A percentile compares a stretch with the other conserved stretches of the same genome.
Conservation (phyloP, 1,284 basidiomycete genomes). For the Pisolithus thermaeus region DNA sequence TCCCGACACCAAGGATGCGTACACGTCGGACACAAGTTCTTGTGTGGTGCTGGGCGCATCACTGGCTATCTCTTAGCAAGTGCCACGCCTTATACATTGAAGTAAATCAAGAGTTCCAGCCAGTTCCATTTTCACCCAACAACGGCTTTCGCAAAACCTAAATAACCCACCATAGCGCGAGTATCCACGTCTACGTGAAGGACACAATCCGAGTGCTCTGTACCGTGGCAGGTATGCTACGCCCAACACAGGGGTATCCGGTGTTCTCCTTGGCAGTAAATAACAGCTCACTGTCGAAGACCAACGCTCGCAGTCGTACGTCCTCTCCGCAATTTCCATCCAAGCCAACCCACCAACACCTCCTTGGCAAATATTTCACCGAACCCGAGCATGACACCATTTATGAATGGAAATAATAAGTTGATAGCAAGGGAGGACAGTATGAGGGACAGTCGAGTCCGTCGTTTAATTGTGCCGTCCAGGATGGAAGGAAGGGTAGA, state of each 20-base stretch:
- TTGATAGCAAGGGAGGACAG: slow-evolving; percentile 88
- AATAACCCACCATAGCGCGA: too few relatives aligned
- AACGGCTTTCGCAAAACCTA: too few relatives aligned
- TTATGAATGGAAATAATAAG: slow-evolving; percentile 88
- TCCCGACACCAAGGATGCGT: too few relatives aligned
- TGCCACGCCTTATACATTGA: too few relatives aligned
- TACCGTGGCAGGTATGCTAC: neutral
- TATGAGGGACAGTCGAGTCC: slow-evolving; percentile 66
- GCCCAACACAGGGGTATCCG: neutral
- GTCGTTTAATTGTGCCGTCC: slow-evolving; percentile 58
- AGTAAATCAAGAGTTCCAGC: too few relatives aligned
- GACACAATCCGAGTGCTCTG: neutral
- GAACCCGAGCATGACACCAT: slow-evolving; percentile 97
- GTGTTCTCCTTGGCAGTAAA: neutral
- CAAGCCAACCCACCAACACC: slow-evolving; percentile 64
- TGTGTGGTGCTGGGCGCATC: too few relatives aligned
- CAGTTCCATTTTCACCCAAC: too few relatives aligned
- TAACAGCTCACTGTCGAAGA: slow-evolving; percentile 20
- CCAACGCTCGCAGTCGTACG: slow-evolving; percentile 31
- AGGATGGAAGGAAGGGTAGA: slow-evolving; percentile 79
- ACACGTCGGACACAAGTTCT: too few relatives aligned
- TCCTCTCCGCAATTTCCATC: slow-evolving; percentile 34
- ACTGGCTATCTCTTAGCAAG: too few relatives aligned
- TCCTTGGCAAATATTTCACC: slow-evolving; percentile 96
- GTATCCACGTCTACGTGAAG: too few relatives aligned